These are phyloP conservation scores for Lecanoromycetidae sp. DNA, from an alignment of 2,329 filamentous ascomycete species.

Conservation along the genomic window DNA sequence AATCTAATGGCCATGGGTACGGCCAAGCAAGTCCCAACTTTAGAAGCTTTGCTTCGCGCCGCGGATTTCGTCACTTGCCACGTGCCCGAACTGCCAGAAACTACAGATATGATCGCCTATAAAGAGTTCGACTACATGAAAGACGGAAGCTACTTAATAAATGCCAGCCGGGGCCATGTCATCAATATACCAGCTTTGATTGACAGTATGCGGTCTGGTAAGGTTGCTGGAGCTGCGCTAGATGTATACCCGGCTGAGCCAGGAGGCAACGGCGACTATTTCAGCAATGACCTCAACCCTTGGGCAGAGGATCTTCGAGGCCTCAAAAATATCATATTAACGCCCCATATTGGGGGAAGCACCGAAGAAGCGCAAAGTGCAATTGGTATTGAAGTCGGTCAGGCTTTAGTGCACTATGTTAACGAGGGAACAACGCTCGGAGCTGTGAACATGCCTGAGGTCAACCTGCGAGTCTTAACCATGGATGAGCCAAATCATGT, in stretches of 20 bases:
- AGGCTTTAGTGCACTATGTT: slow-evolving; percentile 83
- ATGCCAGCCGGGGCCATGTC: slow-evolving; percentile 85
- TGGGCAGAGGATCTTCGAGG: slow-evolving; percentile 78
- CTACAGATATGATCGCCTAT: slow-evolving; percentile 78
- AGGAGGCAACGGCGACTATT: slow-evolving; percentile 87
- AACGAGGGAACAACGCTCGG: slow-evolving; percentile 87
- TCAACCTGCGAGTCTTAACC: slow-evolving; percentile 77
- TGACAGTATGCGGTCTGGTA: slow-evolving; percentile 71
- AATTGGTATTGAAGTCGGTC: slow-evolving; percentile 84
- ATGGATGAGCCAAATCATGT: slow-evolving; percentile 81
- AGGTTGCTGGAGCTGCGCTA: slow-evolving; percentile 84
- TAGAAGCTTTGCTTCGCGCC: slow-evolving; percentile 62
- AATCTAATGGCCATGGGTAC: slow-evolving; percentile 92
- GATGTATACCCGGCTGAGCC: slow-evolving; percentile 95
- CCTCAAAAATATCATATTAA: slow-evolving; percentile 86
- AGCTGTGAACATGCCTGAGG: slow-evolving; percentile 94
- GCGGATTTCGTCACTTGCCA: slow-evolving; percentile 92
- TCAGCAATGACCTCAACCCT: slow-evolving; percentile 66
- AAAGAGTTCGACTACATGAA: slow-evolving; percentile 80
- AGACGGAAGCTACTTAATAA: slow-evolving; percentile 83
- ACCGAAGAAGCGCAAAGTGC: slow-evolving; percentile 96
- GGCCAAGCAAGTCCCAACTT: slow-evolving; percentile 64
- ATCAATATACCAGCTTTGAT: slow-evolving; percentile 90
- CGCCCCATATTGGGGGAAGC: slow-evolving; percentile 92
- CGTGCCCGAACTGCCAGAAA: slow-evolving; percentile 87